A percentile compares a stretch with the other conserved stretches of the same genome.
phyloP scores from a whole-genome alignment of 805 yeast species.

The Saccharomycopsis sp. region DNA sequence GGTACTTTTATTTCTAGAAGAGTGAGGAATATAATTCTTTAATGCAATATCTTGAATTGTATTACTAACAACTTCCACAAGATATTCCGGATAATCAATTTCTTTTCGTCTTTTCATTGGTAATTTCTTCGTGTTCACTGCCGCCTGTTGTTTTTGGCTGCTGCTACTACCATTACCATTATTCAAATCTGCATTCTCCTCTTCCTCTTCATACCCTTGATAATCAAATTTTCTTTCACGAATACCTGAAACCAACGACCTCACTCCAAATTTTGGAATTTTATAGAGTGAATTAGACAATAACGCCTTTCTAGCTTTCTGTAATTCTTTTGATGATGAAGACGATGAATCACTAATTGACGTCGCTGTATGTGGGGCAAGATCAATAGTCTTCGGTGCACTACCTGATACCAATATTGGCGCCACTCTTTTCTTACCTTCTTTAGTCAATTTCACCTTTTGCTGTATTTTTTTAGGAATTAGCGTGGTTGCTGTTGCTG shows the following conservation, averaged over 20 bases:
- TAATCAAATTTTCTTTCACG: constrained; percentile 31
- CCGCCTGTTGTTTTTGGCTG: no score
- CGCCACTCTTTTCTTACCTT: constrained; percentile 69
- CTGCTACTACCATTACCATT: constrained; percentile 40
- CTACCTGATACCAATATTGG: constrained; percentile 56
- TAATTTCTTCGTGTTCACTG: constrained; percentile 1
- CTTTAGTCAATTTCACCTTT: constrained; percentile 58
- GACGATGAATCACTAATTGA: constrained; percentile 18
- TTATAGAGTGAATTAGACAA: constrained; percentile 41
- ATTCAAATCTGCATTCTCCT: constrained; percentile 31
- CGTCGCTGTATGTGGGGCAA: constrained; percentile 20
- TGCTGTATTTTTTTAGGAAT: constrained; percentile 29
- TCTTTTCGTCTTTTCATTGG: not conserved
- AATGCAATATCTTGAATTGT: constrained; percentile 13
- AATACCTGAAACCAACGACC: constrained; percentile 55
- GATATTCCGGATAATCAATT: constrained; percentile 17
- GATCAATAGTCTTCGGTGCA: constrained; percentile 22
- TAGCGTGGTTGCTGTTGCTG: constrained; percentile 2
- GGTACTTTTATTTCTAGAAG: constrained; percentile 26
- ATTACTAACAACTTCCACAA: constrained; percentile 8
- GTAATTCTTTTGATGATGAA: constrained; percentile 22
- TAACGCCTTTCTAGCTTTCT: constrained; percentile 21
- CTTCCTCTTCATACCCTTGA: constrained; percentile 23
- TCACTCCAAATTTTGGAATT: constrained; percentile 59
- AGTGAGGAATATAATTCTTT: constrained; percentile 22